These are phyloP conservation scores for Ailanthus altissimus DNA, from an alignment of 345 rosid genomes.

Conservation along the genomic window DNA sequence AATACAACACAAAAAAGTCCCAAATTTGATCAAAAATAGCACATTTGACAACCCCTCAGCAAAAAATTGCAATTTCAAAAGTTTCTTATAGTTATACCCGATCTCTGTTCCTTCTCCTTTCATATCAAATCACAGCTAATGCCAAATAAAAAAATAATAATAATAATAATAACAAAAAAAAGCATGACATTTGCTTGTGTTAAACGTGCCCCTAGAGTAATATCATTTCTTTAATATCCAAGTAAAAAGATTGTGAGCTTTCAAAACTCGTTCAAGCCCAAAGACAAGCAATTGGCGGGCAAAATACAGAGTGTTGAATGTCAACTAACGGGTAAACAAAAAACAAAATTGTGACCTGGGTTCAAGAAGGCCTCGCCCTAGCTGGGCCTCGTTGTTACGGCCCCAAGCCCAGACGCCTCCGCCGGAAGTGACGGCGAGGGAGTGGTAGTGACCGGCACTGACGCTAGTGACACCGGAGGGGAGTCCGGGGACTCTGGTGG, in stretches of 20 bases:
- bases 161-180: no score
- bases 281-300: slow-evolving; percentile 1
- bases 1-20: no score
- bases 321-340: background rate
- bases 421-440: slow-evolving; percentile 74
- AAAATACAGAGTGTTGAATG: background rate
- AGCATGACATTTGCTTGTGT: no score
- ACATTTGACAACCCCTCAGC: no score
- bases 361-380: slow-evolving; percentile 54
- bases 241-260: background rate
- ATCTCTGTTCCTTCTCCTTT: no score
- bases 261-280: background rate
- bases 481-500: slow-evolving; percentile 49
- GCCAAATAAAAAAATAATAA: no score
- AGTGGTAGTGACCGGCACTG: slow-evolving; percentile 85
- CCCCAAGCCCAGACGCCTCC: slow-evolving; percentile 95
- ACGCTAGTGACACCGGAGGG: slow-evolving; percentile 58
- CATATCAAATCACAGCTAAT: no score
- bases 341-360: slow-evolving; percentile 36
- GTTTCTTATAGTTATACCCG: no score
- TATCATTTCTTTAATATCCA: background rate
- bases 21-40: no score
- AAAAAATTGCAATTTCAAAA: no score
- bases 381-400: slow-evolving; percentile 77
- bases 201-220: no score